These are phyloP conservation scores for Sporisorium reilianum DNA, from an alignment of 1,284 basidiomycete genomes.

Conservation along the genomic window DNA sequence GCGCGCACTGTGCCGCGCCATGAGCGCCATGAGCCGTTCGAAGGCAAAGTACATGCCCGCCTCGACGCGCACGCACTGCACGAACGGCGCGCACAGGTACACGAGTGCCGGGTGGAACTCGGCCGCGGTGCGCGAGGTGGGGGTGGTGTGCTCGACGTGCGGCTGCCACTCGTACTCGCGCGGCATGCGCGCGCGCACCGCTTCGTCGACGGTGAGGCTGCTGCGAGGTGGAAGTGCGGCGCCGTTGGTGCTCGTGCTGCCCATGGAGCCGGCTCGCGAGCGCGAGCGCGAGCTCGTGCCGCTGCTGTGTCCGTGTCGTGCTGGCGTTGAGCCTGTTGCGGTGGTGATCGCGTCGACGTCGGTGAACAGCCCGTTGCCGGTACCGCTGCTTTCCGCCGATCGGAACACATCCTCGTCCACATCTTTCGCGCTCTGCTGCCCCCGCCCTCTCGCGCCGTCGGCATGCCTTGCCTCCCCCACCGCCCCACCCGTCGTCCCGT, in stretches of 20 bases:
- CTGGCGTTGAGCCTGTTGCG: background rate
- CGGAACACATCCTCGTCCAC: conserved; percentile 23
- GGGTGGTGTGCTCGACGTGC: conserved; percentile 24
- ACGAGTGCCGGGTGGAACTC: conserved; percentile 68
- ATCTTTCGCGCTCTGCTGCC: background rate
- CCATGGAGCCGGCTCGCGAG: conserved; percentile 41
- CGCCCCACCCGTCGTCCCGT: background rate
- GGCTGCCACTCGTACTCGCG: conserved; percentile 59
- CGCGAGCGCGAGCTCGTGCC: conserved; percentile 37
- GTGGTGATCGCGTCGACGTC: conserved; percentile 1
- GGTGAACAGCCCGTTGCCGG: conserved; percentile 3
- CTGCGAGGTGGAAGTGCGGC: background rate
- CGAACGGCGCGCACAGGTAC: conserved; percentile 67
- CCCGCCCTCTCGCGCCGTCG: conserved; percentile 21
- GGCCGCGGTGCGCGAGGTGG: conserved; percentile 8
- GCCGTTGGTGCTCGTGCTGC: conserved; percentile 14
- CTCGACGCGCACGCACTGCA: conserved; percentile 67
- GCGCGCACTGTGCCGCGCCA: conserved; percentile 50
- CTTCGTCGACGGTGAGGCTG: conserved; percentile 20
- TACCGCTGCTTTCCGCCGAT: conserved; percentile 9
- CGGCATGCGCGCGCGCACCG: conserved; percentile 48
- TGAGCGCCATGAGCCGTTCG: conserved; percentile 65
- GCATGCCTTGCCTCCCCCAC: background rate
- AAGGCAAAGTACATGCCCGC: conserved; percentile 70
- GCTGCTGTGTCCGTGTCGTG: conserved; percentile 16